A percentile compares a stretch with the other conserved stretches of the same genome.
phyloP scores from a whole-genome alignment of 495 filamentous ascomycete genomes.

The Podospora sp. region DNA sequence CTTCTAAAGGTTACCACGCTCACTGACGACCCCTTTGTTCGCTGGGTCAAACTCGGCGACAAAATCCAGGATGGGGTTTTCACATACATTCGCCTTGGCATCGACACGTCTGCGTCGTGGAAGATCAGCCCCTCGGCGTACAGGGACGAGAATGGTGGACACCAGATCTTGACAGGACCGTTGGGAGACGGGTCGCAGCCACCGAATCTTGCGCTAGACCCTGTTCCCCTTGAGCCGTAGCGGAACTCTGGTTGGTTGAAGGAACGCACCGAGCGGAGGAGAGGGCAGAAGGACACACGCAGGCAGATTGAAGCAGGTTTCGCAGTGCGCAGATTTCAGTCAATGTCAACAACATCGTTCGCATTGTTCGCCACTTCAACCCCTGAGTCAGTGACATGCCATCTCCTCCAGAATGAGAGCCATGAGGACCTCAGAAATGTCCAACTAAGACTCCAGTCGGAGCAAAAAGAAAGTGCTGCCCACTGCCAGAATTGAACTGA shows the following conservation, averaged over 20 bases:
- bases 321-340: no score
- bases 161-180: neutral
- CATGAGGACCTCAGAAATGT: no score
- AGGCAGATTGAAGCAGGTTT: no score
- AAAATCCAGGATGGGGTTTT: constrained; percentile 47
- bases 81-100: neutral
- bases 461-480: neutral
- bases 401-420: no score
- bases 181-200: neutral
- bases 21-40: constrained; percentile 58
- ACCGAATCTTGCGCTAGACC: neutral
- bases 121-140: neutral
- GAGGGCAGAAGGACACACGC: no score
- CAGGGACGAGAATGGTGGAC: neutral
- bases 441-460: no score
- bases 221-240: neutral
- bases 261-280: no score
- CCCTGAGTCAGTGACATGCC: no score
- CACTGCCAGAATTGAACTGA: constrained; percentile 1
- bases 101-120: neutral
- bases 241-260: no score
- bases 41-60: constrained; percentile 58
- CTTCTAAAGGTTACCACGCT: constrained; percentile 48
- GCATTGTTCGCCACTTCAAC: no score
- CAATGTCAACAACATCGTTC: no score